Conservation (phyloP, 2,329 filamentous ascomycete species). For the Xylariaceae sp. region DNA sequence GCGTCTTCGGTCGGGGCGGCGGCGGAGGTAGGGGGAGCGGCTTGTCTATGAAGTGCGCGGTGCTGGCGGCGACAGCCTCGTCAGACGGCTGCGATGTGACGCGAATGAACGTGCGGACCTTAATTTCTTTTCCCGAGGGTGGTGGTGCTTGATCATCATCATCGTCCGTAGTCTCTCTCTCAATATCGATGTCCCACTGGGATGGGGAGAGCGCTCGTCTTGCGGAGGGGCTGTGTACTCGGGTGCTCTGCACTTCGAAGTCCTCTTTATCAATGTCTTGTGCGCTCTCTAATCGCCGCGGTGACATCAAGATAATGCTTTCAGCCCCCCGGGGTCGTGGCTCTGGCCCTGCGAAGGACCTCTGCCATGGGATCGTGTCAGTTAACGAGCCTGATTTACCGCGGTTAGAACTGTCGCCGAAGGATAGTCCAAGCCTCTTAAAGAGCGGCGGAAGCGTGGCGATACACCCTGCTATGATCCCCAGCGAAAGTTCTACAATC, state of each 20-base stretch:
- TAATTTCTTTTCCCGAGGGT: conserved; percentile 18
- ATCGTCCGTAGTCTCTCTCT: neutral
- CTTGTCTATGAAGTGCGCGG: conserved; percentile 15
- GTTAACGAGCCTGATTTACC: neutral
- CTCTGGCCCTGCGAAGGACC: conserved; percentile 10
- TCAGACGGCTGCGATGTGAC: conserved; percentile 23
- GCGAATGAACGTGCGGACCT: conserved; percentile 20
- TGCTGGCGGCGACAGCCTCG: neutral
- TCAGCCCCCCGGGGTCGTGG: conserved; percentile 6
- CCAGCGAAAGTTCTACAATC: conserved; percentile 42
- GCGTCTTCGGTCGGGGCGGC: conserved; percentile 8
- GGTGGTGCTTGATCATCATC: neutral
- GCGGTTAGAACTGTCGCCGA: conserved; percentile 13
- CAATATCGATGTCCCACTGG: conserved; percentile 25
- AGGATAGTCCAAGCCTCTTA: conserved; percentile 33
- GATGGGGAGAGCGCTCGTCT: conserved; percentile 17
- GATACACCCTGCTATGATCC: conserved; percentile 43
- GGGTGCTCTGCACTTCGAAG: neutral
- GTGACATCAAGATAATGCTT: conserved; percentile 22
- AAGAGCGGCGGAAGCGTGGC: conserved; percentile 43
- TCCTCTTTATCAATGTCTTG: neutral
- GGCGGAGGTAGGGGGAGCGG: conserved; percentile 17
- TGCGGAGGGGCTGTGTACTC: conserved; percentile 6
- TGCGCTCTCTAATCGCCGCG: conserved; percentile 6
- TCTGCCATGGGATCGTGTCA: conserved; percentile 27